Evolutionary conservation across 352 stramenopile species (phyloP).

Genomic region (Phytophthora idaei): DNA sequence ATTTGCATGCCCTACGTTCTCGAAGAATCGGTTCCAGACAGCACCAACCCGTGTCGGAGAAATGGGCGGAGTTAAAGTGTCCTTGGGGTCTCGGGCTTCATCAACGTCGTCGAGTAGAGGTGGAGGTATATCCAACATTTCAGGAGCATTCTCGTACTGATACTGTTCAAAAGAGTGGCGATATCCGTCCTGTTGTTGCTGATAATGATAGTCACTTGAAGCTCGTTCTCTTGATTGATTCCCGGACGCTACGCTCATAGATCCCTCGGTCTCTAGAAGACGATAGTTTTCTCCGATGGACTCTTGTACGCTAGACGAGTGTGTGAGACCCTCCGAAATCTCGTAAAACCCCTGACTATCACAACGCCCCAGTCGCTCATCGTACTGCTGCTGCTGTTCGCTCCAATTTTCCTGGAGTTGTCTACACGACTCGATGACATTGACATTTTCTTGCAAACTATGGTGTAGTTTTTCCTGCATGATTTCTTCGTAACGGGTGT

Average conservation of each 20-base stretch:
- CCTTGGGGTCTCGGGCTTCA: conserved; percentile 8
- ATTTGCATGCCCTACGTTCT: conserved; percentile 53
- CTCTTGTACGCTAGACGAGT: conserved; percentile 21
- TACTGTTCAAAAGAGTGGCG: conserved; percentile 22
- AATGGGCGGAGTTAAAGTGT: conserved; percentile 17
- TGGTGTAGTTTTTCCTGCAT: conserved; percentile 53
- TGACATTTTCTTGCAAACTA: conserved; percentile 56
- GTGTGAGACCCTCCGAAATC: conserved; percentile 13
- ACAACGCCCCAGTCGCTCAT: conserved; percentile 13
- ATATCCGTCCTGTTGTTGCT: conserved; percentile 19
- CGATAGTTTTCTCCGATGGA: conserved; percentile 14
- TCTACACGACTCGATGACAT: conserved; percentile 45
- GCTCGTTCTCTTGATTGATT: conserved; percentile 24
- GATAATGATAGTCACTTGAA: conserved; percentile 31
- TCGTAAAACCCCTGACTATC: conserved; percentile 27
- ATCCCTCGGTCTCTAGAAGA: conserved; percentile 23
- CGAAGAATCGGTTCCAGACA: conserved; percentile 83
- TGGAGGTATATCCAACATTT: conserved; percentile 17
- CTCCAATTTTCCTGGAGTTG: conserved; percentile 41
- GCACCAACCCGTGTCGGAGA: conserved; percentile 58
- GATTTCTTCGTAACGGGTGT: conserved; percentile 49
- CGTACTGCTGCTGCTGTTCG: conserved; percentile 21
- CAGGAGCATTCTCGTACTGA: conserved; percentile 15
- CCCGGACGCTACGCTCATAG: conserved; percentile 17
- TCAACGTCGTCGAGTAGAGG: conserved; percentile 24